Evolutionary conservation across 179 eudicot genomes (phyloP).

Genomic region (Drosera spatulata): DNA sequence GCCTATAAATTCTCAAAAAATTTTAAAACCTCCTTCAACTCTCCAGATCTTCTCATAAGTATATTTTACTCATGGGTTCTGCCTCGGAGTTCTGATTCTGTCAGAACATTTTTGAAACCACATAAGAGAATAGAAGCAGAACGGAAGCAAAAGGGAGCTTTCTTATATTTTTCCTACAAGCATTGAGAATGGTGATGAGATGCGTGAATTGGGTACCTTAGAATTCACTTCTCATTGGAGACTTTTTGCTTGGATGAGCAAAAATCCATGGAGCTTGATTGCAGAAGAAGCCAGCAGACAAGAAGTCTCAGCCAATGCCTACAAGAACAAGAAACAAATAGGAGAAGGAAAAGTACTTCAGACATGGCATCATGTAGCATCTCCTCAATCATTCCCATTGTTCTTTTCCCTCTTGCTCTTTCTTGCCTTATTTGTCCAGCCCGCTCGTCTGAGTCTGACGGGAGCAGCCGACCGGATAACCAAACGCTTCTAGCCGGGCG

Average conservation of each 20-base stretch:
- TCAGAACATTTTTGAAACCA: neutral
- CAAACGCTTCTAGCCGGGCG: constrained; percentile 22
- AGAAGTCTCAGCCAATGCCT: constrained; percentile 18
- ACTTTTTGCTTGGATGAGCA: neutral
- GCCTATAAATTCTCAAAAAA: neutral
- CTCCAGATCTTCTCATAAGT: neutral
- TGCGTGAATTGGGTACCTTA: constrained; percentile 1
- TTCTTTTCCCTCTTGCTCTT: constrained; percentile 15
- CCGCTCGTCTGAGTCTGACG: constrained; percentile 8
- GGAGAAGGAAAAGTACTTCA: constrained; percentile 7
- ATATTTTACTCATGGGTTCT: constrained; percentile 13
- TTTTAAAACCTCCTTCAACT: neutral
- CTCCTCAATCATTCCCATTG: constrained; percentile 17
- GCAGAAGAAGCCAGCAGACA: constrained; percentile 3
- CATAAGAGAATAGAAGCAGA: neutral
- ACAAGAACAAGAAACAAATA: constrained; percentile 8
- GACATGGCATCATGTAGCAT: neutral
- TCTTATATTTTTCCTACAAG: neutral
- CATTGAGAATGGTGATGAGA: neutral
- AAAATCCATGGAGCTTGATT: neutral
- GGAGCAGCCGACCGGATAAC: constrained; percentile 4
- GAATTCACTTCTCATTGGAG: neutral
- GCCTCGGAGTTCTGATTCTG: neutral
- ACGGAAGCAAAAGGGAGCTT: neutral
- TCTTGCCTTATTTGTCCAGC: constrained; percentile 18